Conservation (phyloP, 768 basidiomycete species). For the Pisolithus sp. region DNA sequence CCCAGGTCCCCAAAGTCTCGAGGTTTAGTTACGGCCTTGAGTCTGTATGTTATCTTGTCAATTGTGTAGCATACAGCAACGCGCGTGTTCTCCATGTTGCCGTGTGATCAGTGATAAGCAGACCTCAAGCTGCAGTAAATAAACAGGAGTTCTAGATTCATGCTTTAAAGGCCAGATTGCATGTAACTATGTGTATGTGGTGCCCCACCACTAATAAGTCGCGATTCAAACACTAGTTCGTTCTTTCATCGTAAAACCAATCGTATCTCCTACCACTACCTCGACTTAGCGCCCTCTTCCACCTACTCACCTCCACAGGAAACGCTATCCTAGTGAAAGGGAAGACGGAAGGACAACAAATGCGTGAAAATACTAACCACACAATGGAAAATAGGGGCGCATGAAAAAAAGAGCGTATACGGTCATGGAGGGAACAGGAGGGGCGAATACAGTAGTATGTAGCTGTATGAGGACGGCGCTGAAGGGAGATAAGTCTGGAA, state of each 20-base stretch:
- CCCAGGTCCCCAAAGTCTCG: conserved; percentile 3
- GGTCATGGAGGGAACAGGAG: conserved; percentile 17
- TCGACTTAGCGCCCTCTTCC: conserved; percentile 62
- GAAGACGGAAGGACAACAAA: conserved; percentile 66
- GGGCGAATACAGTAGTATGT: conserved; percentile 9
- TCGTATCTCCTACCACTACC: conserved; percentile 9
- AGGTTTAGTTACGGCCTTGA: neutral
- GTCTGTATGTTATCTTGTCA: conserved; percentile 2
- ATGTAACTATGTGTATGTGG: too few species aligned
- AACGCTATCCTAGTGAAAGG: conserved; percentile 38
- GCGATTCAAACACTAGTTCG: neutral
- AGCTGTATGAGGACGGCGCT: conserved; percentile 24
- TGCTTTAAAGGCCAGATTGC: too few species aligned
- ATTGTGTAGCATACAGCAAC: neutral
- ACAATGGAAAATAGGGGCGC: conserved; percentile 13
- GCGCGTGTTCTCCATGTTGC: neutral
- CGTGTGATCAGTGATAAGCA: neutral
- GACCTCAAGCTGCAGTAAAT: too few species aligned
- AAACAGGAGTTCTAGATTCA: too few species aligned
- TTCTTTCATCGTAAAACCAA: conserved; percentile 1
- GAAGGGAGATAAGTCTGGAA: conserved; percentile 17
- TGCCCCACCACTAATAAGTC: too few species aligned
- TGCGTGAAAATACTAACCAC: conserved; percentile 20
- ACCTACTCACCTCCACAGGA: conserved; percentile 49
- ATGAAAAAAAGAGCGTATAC: conserved; percentile 18